Conservation (phyloP, 306 rosid genomes). For the Benincasa hispida region DNA sequence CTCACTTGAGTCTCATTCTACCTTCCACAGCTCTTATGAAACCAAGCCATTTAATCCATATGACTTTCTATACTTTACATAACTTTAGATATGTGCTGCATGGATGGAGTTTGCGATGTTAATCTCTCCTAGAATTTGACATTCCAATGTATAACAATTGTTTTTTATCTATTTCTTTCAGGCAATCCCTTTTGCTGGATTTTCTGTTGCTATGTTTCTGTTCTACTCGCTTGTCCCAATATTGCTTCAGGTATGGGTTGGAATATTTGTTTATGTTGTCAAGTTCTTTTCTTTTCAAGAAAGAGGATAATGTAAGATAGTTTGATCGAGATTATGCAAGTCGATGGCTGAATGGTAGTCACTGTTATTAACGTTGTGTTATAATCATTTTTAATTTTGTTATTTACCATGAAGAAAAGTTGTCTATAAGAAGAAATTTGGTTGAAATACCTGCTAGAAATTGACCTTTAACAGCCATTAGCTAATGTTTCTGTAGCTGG, state of each 20-base stretch:
- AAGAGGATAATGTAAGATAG: neutral
- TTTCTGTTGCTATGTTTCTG: constrained; percentile 76
- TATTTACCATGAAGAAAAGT: neutral
- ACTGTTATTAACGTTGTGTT: neutral
- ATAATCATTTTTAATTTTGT: neutral
- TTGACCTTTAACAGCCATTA: neutral
- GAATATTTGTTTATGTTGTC: neutral
- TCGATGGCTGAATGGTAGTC: neutral
- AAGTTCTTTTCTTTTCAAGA: neutral
- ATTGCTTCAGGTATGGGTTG: constrained; percentile 62
- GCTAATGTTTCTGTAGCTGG: no score
- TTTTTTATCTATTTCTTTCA: constrained; percentile 30
- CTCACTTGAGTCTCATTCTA: neutral
- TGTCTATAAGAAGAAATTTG: neutral
- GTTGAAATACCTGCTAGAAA: neutral
- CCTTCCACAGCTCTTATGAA: neutral
- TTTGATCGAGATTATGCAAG: neutral
- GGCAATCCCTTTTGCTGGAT: constrained; percentile 87
- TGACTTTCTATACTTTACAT: neutral
- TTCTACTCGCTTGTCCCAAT: constrained; percentile 86
- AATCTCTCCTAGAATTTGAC: neutral
- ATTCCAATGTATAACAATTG: neutral
- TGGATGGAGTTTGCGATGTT: neutral
- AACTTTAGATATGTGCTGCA: neutral
- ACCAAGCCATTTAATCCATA: neutral